Evolutionary conservation across 1,139 yeast species (phyloP), one percentile per base, ranked within the genome.

Genomic region (Nadsonia commutata): DNA sequence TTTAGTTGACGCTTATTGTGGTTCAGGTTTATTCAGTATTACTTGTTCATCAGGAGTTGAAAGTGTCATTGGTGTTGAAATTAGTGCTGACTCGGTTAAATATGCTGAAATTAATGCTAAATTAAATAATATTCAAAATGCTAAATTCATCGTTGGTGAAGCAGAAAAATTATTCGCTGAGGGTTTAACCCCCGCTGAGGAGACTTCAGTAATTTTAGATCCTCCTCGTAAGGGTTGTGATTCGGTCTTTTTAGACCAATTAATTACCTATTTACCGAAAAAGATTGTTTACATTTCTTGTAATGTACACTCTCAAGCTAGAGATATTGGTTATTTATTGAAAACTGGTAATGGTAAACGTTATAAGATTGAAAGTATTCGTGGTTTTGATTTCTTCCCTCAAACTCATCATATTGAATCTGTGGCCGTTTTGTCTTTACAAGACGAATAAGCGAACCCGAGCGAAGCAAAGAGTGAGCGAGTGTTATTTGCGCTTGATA

Each of bases 181-280:
- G 49, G 84, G 85, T 46, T 80, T 78, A 42, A 72, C 76, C 17
- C 93, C 94, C 13, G 68, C 76, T 27, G 73, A 71, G 38, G 68
- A 77, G 53, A 90, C 98, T 0, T 79, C 95, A 13, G 93, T 90
- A 37, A 86, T 90, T 49, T 72, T 93, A 55, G 98, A 90, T 59
- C 98, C 98, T 5, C 95, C 98, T 38, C 76, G 98, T 59, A 90
- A 90, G 62, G 98, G 98, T 1, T 88, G 97, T 62, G 97, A 88
- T 60, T 80, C 78, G 45, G 77, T 78, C 8, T 90, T 90, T 56
- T 68, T 90, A 62, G 76, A 80, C 51, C 98, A 90, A 64, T 68
- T 90, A 48, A 73, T 93, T 18, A 82, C 70, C 18, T 90, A 82
- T 63, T 69, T 74, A 50, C 97, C 98, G 3, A 82, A 83, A 13